Evolutionary conservation across 2,329 filamentous ascomycete species (phyloP).

Genomic region (Pseudogymnoascus sp.): DNA sequence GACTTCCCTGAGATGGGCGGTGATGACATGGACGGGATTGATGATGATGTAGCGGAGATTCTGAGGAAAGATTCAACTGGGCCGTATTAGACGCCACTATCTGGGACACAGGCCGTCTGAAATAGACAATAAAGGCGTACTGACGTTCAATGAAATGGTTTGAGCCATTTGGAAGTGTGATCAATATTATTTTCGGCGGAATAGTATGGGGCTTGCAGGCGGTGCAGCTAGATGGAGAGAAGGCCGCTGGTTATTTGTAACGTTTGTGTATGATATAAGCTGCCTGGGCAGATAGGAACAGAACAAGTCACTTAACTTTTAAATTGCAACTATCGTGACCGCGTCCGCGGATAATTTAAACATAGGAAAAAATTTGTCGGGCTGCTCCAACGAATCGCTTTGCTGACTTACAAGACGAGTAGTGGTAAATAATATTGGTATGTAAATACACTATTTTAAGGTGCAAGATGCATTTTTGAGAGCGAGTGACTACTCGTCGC

Average conservation of each 20-base stretch:
- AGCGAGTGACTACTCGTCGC: neutral
- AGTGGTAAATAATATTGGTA: neutral
- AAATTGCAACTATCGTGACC: neutral
- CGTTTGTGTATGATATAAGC: neutral
- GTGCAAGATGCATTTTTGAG: neutral
- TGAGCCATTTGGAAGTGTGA: neutral
- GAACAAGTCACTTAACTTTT: neutral
- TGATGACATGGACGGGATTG: conserved; percentile 49
- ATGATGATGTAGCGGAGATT: conserved; percentile 55
- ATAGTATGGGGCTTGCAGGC: neutral
- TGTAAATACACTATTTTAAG: neutral
- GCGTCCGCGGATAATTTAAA: neutral
- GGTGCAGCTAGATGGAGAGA: neutral
- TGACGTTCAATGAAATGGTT: neutral
- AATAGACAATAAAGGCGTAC: neutral
- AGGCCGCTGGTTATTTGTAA: neutral
- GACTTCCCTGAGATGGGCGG: conserved; percentile 42
- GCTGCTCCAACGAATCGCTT: neutral
- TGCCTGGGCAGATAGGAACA: neutral
- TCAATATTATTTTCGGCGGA: neutral
- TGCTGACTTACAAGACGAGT: neutral
- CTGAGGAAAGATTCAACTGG: conserved; percentile 37
- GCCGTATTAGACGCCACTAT: neutral
- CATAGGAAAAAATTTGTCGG: neutral
- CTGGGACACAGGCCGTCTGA: neutral